Evolutionary conservation across 2,329 filamentous ascomycete species (phyloP).

Genomic region (Colletotrichum sp.): DNA sequence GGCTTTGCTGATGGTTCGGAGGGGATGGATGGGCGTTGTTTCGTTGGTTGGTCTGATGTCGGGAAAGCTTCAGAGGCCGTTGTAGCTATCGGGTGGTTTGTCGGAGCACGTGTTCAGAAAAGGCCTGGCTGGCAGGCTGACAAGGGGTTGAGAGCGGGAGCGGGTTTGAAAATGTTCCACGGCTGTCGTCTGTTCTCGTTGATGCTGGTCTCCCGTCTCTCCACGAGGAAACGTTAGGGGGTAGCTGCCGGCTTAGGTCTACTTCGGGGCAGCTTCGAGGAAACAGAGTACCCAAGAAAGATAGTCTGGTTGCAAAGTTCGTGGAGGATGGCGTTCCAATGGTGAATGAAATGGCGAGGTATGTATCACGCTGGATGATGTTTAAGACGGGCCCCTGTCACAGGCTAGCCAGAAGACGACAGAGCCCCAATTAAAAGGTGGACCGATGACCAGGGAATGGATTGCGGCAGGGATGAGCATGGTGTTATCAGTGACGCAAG

Average conservation of each 20-base stretch:
- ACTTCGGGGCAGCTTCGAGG: not conserved
- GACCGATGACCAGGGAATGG: slow-evolving; percentile 12
- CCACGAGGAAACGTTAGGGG: not conserved
- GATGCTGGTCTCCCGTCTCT: not conserved
- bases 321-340: not conserved
- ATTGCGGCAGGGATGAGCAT: slow-evolving; percentile 9
- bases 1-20: not conserved
- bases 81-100: not conserved
- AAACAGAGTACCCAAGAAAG: not conserved
- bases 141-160: not conserved
- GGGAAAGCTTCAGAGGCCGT: slow-evolving; percentile 1
- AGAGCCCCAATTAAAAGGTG: slow-evolving; percentile 16
- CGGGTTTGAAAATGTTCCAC: not conserved
- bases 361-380: slow-evolving; percentile 20
- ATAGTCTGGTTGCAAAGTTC: not conserved
- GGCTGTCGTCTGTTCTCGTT: slow-evolving; percentile 2
- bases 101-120: slow-evolving; percentile 19
- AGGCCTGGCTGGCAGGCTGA: not conserved
- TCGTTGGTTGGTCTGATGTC: slow-evolving; percentile 15
- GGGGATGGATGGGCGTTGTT: not conserved
- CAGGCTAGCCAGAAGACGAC: slow-evolving; percentile 11
- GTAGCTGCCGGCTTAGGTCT: not conserved
- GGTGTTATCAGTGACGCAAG: slow-evolving; percentile 23
- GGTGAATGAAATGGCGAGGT: slow-evolving; percentile 3
- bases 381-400: slow-evolving; percentile 19